phyloP scores from a whole-genome alignment of 129 eudicot species.

The Glebionis coronaria region DNA sequence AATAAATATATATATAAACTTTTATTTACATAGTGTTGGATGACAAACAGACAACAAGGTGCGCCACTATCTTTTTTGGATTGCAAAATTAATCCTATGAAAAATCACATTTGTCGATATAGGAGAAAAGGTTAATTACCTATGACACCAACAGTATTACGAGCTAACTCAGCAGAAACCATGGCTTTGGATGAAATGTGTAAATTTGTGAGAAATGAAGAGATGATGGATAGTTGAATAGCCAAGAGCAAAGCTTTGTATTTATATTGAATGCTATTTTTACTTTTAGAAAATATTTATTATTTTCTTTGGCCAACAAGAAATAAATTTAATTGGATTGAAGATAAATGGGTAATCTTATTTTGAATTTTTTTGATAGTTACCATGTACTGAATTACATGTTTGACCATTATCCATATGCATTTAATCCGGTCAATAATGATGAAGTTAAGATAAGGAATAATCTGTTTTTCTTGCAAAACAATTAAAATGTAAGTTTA shows the following conservation, averaged over 20 bases:
- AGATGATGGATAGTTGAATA: neutral
- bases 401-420: neutral
- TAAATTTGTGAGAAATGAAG: constrained; percentile 7
- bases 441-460: no score
- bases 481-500: neutral
- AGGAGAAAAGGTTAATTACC: constrained; percentile 29
- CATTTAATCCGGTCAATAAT: neutral
- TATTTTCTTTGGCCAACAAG: neutral
- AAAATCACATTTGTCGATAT: no score
- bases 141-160: constrained; percentile 47
- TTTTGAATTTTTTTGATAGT: neutral
- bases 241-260: constrained; percentile 19
- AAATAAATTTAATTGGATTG: constrained; percentile 8
- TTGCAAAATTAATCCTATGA: no score
- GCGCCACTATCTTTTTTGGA: no score
- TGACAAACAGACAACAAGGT: no score
- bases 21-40: no score
- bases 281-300: neutral
- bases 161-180: constrained; percentile 49
- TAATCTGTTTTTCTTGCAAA: neutral
- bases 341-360: constrained; percentile 3
- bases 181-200: constrained; percentile 21
- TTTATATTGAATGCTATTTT: constrained; percentile 21
- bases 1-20: neutral
- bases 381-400: constrained; percentile 11